phyloP scores from a whole-genome alignment of 305 asterid species.

The Fraxinus baroniana region DNA sequence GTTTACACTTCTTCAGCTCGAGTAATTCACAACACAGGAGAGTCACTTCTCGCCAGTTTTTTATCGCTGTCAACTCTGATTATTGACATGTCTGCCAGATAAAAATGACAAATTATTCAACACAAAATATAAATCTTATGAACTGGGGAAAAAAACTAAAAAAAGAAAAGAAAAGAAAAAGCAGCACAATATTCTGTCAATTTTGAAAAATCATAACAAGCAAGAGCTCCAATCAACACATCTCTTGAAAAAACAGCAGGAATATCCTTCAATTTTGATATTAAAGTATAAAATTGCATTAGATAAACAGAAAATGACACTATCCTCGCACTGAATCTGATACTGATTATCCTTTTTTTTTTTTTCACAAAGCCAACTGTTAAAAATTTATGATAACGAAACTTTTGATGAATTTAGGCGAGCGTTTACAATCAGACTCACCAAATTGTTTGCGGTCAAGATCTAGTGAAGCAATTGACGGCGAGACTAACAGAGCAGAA shows the following conservation, averaged over 20 bases:
- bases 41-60: not conserved
- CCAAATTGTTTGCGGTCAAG: conserved; percentile 48
- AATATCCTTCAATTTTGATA: not conserved
- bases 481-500: conserved; percentile 33
- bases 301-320: not conserved
- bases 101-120: not conserved
- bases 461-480: conserved; percentile 51
- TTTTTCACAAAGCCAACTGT: not conserved
- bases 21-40: not conserved
- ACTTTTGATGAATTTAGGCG: conserved; percentile 14
- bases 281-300: not conserved
- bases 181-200: not conserved
- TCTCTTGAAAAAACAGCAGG: not conserved
- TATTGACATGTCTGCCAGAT: not conserved
- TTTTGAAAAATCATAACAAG: not conserved
- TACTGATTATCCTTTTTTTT: not conserved
- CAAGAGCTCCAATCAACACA: not conserved
- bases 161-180: not conserved
- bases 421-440: conserved; percentile 24
- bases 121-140: not conserved
- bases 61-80: not conserved
- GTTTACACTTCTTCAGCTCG: not conserved
- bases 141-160: not conserved
- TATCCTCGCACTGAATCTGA: conserved; percentile 4
- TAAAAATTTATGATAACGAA: not conserved